Evolutionary conservation across 225 moss, liverwort and hornwort genomes (phyloP).

Genomic region (Neckera pumila): DNA sequence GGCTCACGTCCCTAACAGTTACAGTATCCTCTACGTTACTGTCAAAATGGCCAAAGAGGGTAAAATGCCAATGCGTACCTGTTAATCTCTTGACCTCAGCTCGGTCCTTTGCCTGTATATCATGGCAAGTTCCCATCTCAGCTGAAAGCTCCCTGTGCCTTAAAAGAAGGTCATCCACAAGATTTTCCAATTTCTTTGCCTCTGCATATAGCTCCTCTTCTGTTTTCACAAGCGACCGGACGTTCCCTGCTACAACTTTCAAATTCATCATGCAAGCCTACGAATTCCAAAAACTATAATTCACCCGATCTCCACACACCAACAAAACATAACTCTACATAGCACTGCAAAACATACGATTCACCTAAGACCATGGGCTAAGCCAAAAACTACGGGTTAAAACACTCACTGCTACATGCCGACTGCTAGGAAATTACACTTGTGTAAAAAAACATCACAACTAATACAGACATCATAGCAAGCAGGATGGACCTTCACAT

Average conservation of each 20-base stretch:
- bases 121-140: slow-evolving; percentile 55
- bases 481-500: neutral
- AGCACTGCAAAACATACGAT: too few relatives aligned
- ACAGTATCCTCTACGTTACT: neutral
- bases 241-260: slow-evolving; percentile 31
- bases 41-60: neutral
- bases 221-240: slow-evolving; percentile 29
- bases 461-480: neutral
- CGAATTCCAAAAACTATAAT: neutral
- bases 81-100: slow-evolving; percentile 62
- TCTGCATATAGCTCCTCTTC: slow-evolving; percentile 57
- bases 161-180: slow-evolving; percentile 63
- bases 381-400: neutral
- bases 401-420: neutral
- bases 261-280: neutral
- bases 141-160: slow-evolving; percentile 63
- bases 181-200: slow-evolving; percentile 34
- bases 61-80: slow-evolving; percentile 17
- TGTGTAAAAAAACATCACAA: neutral
- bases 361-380: too few relatives aligned
- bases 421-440: neutral
- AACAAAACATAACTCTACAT: neutral
- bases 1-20: neutral
- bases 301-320: neutral
- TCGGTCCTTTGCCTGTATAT: slow-evolving; percentile 67